phyloP scores from a whole-genome alignment of 768 basidiomycete genomes.

The Strobilomyces confusus region DNA sequence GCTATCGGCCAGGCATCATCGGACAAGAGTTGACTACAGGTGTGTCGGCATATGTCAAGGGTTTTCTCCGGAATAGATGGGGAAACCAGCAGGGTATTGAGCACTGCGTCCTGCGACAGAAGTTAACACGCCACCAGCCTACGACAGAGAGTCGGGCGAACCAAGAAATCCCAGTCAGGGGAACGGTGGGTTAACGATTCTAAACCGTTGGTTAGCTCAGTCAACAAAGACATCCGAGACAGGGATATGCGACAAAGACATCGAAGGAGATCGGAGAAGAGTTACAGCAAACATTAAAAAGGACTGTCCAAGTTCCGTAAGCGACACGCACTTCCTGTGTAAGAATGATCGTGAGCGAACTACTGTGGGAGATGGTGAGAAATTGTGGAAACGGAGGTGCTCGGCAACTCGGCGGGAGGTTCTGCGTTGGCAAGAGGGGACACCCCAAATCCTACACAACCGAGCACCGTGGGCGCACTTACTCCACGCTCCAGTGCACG shows the following conservation, averaged over 20 bases:
- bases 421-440: slow-evolving; percentile 6
- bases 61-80: slow-evolving; percentile 30
- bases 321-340: slow-evolving; percentile 29
- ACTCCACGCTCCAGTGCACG: slow-evolving; percentile 22
- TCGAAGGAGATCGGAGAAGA: slow-evolving; percentile 17
- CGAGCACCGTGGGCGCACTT: slow-evolving; percentile 20
- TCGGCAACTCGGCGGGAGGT: slow-evolving; percentile 32
- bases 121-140: slow-evolving; percentile 7
- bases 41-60: slow-evolving; percentile 28
- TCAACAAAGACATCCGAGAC: slow-evolving; percentile 25
- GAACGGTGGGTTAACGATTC: slow-evolving; percentile 20
- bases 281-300: slow-evolving; percentile 18
- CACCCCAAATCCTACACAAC: slow-evolving; percentile 27
- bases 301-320: slow-evolving; percentile 26
- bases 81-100: slow-evolving; percentile 23
- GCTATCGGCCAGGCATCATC: slow-evolving; percentile 23
- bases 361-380: slow-evolving; percentile 29
- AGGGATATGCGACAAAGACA: slow-evolving; percentile 11
- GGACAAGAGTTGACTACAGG: slow-evolving; percentile 31
- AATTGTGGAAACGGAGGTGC: slow-evolving; percentile 31
- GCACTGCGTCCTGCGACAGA: slow-evolving; percentile 22
- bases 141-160: slow-evolving; percentile 13
- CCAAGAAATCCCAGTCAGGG: slow-evolving; percentile 32
- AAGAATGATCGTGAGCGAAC: slow-evolving; percentile 29
- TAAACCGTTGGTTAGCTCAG: slow-evolving; percentile 24